Conservation (phyloP, 2,329 filamentous ascomycete species). For the Myriosclerotinia curreyana region DNA sequence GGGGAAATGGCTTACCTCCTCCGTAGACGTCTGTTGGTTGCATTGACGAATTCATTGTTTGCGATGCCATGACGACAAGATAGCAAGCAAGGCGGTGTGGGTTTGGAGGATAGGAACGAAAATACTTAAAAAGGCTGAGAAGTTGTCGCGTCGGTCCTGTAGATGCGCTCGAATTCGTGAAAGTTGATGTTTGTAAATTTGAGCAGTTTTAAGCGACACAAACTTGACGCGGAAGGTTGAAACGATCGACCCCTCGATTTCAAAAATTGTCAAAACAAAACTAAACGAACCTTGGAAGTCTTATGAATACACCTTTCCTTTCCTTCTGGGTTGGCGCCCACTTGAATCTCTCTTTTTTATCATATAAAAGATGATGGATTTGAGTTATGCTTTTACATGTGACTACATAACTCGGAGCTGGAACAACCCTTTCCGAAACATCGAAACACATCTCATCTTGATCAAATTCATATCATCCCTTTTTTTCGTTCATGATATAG, state of each 20-base stretch:
- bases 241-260: conserved; percentile 1
- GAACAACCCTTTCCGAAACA: conserved; percentile 15
- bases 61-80: conserved; percentile 50
- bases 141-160: conserved; percentile 21
- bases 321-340: no score
- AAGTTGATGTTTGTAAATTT: neutral
- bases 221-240: conserved; percentile 18
- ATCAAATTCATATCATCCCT: conserved; percentile 2
- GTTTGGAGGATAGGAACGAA: neutral
- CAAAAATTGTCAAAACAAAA: neutral
- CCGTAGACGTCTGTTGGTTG: conserved; percentile 63
- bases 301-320: neutral
- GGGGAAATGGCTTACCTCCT: conserved; percentile 49
- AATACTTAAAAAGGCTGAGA: neutral
- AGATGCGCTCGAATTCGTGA: conserved; percentile 19
- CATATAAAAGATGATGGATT: neutral
- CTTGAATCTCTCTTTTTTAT: neutral
- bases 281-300: neutral
- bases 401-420: conserved; percentile 5
- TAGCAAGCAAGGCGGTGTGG: neutral
- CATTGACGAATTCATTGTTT: conserved; percentile 53
- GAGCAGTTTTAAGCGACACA: conserved; percentile 13
- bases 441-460: neutral
- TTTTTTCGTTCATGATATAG: neutral
- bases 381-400: neutral